phyloP scores from a whole-genome alignment of 176 grass and related monocot species.

The Tuctoria greenei region DNA sequence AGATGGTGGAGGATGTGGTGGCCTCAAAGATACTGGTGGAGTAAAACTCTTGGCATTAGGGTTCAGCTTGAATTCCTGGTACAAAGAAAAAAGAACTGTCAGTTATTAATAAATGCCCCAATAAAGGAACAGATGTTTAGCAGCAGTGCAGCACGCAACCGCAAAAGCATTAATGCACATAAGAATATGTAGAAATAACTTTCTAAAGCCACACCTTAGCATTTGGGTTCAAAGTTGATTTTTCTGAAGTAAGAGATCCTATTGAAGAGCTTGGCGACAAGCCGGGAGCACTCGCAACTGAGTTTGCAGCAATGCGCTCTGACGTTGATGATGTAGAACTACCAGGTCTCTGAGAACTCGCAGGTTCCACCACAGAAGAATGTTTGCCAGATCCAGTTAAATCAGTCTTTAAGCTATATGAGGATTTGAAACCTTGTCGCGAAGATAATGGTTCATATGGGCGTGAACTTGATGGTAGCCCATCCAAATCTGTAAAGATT shows the following conservation, averaged over 20 bases:
- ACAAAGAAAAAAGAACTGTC: background rate
- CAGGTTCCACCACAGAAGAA: constrained; percentile 23
- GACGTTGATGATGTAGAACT: constrained; percentile 52
- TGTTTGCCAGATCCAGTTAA: constrained; percentile 43
- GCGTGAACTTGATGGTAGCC: constrained; percentile 34
- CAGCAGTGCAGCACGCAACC: background rate
- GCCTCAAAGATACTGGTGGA: constrained; percentile 44
- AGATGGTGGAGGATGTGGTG: constrained; percentile 40
- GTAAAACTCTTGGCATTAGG: constrained; percentile 74
- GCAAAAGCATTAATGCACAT: background rate
- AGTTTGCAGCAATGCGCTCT: constrained; percentile 44
- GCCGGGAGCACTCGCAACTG: constrained; percentile 48
- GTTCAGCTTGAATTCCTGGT: constrained; percentile 75
- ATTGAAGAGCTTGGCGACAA: constrained; percentile 66
- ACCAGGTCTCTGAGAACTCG: constrained; percentile 45
- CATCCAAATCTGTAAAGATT: constrained; percentile 40
- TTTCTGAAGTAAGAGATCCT: constrained; percentile 64
- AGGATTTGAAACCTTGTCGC: constrained; percentile 38
- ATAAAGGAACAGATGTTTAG: background rate
- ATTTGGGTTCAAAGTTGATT: constrained; percentile 61
- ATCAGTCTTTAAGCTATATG: constrained; percentile 27
- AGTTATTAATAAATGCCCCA: background rate
- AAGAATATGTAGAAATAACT: background rate
- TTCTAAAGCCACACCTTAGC: constrained; percentile 51
- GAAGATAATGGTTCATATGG: constrained; percentile 44